These are phyloP conservation scores for Tolypocladium tundrense DNA, from an alignment of 2,329 filamentous ascomycete genomes.

Conservation along the genomic window DNA sequence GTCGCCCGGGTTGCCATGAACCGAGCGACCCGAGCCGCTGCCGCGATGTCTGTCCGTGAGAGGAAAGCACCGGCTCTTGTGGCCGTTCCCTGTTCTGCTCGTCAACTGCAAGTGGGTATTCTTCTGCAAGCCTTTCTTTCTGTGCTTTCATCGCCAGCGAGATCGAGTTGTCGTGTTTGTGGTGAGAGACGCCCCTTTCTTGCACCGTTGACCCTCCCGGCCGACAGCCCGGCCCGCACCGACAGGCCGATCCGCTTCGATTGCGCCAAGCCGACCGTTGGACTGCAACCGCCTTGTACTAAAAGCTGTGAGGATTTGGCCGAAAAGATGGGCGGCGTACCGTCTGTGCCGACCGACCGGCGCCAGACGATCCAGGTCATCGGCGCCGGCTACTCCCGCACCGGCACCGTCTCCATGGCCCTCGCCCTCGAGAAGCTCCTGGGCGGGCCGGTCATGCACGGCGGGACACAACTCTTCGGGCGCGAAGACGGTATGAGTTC, in stretches of 20 bases:
- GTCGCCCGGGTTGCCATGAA: background rate
- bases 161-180: background rate
- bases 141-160: background rate
- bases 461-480: conserved; percentile 28
- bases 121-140: background rate
- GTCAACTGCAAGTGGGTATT: background rate
- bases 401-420: conserved; percentile 29
- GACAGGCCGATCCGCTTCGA: background rate
- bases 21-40: background rate
- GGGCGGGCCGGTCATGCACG: conserved; percentile 37
- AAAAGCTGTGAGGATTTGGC: background rate
- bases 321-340: conserved; percentile 14
- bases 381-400: conserved; percentile 29
- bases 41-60: background rate
- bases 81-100: background rate
- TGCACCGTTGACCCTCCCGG: background rate
- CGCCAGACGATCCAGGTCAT: conserved; percentile 27
- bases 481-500: conserved; percentile 21
- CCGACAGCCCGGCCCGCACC: background rate
- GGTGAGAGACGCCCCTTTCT: no score
- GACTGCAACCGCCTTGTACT: background rate
- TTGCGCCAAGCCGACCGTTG: background rate
- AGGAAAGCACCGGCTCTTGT: no score
- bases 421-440: conserved; percentile 35
- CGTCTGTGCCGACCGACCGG: conserved; percentile 20